A percentile compares a stretch with the other conserved stretches of the same genome.
phyloP scores from a whole-genome alignment of 2,329 filamentous ascomycete genomes.

The Coniochaeta pulveracea region DNA sequence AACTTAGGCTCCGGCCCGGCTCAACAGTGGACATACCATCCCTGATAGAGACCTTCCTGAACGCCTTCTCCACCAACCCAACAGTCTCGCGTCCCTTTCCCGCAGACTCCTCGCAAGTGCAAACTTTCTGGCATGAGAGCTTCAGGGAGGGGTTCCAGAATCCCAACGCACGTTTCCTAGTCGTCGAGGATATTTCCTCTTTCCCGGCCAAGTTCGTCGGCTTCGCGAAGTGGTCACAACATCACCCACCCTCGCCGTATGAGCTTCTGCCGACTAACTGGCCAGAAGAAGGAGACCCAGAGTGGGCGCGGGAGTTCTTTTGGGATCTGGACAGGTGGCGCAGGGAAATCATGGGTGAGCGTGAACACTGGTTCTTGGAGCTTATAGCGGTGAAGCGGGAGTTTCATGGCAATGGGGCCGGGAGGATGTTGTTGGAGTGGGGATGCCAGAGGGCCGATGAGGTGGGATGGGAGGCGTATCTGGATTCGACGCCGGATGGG shows the following conservation, averaged over 20 bases:
- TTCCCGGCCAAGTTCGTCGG: slow-evolving; percentile 22
- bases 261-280: slow-evolving; percentile 16
- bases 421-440: slow-evolving; percentile 31
- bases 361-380: slow-evolving; percentile 37
- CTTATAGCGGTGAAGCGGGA: slow-evolving; percentile 29
- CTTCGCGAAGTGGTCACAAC: slow-evolving; percentile 37
- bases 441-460: slow-evolving; percentile 33
- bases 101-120: slow-evolving; percentile 11
- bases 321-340: slow-evolving; percentile 22
- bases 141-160: slow-evolving; percentile 26
- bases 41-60: slow-evolving; percentile 30
- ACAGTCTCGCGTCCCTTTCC: slow-evolving; percentile 27
- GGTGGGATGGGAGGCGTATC: slow-evolving; percentile 28
- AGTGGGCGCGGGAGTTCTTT: slow-evolving; percentile 28
- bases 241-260: slow-evolving; percentile 13
- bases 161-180: slow-evolving; percentile 25
- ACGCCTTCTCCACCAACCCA: slow-evolving; percentile 28
- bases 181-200: slow-evolving; percentile 21
- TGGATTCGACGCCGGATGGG: slow-evolving; percentile 38
- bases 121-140: slow-evolving; percentile 22
- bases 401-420: slow-evolving; percentile 34
- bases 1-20: slow-evolving; percentile 23
- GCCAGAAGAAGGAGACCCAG: slow-evolving; percentile 19
- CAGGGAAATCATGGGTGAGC: slow-evolving; percentile 23
- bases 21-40: slow-evolving; percentile 25